Base-by-base conservation (phyloP, 164 flowering plant species). In the Protea cynaroides region DNA sequence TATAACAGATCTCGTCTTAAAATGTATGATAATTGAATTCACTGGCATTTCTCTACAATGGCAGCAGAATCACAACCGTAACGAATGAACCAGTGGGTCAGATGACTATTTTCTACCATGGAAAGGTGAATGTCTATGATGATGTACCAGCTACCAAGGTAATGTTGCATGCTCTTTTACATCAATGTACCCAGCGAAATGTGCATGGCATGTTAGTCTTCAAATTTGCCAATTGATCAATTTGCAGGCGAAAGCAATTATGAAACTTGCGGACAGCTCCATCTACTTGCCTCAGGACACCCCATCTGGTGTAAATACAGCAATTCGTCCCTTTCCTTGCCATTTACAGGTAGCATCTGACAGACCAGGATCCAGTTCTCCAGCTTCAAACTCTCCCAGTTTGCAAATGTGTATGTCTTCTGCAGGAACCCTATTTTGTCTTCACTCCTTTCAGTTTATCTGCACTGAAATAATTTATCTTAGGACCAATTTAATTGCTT, bases 51-150 rank as follows among this genome's bases (percentile, higher is more conserved):
- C 19, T 57, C 36, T 40, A 34, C 2, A 21, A 51, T 66, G 23
- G 52, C 46, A 15, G 24, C 84, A 87, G 93, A 74, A 66, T 44
- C 44, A 52, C 64, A 24, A 65, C 73, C 67, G 65, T 61, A 44
- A 23, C 78, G 29, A 70, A 69, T 61, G 69, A 49, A 24, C 40
- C 72, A 19, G 66, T 56, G 43, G 84, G 82, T 43, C 93, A 87
- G 74, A 83, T 89, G 96, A 83, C 93, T 3, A 87, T 89, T 63
- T 89, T 89, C 74, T 89, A 89, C 71, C 65, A 85, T 46, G 96
- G 96, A 61, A 84, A 85, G 76, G 93, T 89, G 72, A 85, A 84
- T 71, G 96, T 89, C 29, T 89, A 87, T 62, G 91, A 89, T 72
- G 87, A 75, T 61, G 79, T 89, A 34, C 79, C 86, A 14, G 70